These are phyloP conservation scores for Gossypium lobatum DNA, from an alignment of 441 rosid species.

Conservation along the genomic window DNA sequence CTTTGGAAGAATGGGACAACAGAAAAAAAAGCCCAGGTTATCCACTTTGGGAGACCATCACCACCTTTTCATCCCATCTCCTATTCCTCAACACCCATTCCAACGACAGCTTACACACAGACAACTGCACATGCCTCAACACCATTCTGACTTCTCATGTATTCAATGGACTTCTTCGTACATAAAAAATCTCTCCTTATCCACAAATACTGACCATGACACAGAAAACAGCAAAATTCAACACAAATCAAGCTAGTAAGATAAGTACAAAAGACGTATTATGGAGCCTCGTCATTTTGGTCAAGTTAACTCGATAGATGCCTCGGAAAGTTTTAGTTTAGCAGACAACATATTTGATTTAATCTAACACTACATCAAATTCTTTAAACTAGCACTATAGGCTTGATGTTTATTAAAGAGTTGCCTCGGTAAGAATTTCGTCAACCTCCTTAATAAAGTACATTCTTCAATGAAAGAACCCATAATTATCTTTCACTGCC, in stretches of 20 bases:
- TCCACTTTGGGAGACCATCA: neutral
- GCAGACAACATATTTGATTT: neutral
- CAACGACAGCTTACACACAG: neutral
- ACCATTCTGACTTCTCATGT: neutral
- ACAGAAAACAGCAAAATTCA: neutral
- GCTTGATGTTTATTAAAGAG: neutral
- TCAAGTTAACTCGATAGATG: neutral
- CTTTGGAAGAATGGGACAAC: neutral
- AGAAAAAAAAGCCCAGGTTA: neutral
- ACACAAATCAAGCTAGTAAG: neutral
- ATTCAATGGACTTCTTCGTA: neutral
- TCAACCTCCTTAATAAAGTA: neutral
- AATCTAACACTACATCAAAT: neutral
- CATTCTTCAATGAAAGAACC: neutral
- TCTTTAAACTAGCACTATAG: neutral
- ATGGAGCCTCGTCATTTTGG: neutral
- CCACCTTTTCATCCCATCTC: neutral
- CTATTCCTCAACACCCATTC: neutral
- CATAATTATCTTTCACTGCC: neutral
- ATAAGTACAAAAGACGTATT: neutral
- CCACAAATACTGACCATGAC: neutral
- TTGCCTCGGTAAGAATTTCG: neutral
- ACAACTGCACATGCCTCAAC: neutral
- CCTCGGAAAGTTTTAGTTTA: neutral
- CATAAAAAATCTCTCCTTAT: neutral